These are phyloP conservation scores for Beauveria varroae DNA, from an alignment of 2,329 filamentous ascomycete species.

Conservation along the genomic window DNA sequence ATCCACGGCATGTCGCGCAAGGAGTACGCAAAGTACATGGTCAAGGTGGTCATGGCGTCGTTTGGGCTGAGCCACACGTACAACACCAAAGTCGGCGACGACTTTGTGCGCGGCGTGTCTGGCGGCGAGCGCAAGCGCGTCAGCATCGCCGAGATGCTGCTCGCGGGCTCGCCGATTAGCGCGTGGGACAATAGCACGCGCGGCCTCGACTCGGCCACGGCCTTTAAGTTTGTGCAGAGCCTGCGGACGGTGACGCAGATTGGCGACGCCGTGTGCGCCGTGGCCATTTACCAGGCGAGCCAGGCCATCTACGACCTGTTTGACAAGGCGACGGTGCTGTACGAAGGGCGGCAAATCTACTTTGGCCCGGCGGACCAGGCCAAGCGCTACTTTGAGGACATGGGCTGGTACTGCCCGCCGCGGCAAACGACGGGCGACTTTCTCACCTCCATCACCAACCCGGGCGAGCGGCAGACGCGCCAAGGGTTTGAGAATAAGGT, in stretches of 20 bases:
- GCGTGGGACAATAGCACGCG: slow-evolving; percentile 69
- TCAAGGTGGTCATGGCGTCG: slow-evolving; percentile 60
- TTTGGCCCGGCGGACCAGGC: slow-evolving; percentile 57
- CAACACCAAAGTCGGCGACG: slow-evolving; percentile 67
- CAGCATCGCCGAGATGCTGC: slow-evolving; percentile 69
- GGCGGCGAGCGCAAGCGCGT: slow-evolving; percentile 74
- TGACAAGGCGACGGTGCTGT: slow-evolving; percentile 67
- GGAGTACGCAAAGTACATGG: slow-evolving; percentile 54
- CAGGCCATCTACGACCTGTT: slow-evolving; percentile 65
- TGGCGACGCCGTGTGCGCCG: slow-evolving; percentile 50
- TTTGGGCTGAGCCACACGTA: slow-evolving; percentile 67
- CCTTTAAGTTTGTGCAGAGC: slow-evolving; percentile 63
- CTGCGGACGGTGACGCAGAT: slow-evolving; percentile 59
- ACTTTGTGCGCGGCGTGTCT: slow-evolving; percentile 63
- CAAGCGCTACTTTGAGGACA: slow-evolving; percentile 56
- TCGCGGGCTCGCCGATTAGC: slow-evolving; percentile 49
- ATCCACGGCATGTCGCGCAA: slow-evolving; percentile 53
- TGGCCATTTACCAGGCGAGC: slow-evolving; percentile 67
- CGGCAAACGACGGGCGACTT: slow-evolving; percentile 65
- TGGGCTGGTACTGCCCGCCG: slow-evolving; percentile 60
- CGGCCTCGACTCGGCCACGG: slow-evolving; percentile 66
- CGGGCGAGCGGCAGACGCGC: slow-evolving; percentile 46
- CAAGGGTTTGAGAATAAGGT: slow-evolving; percentile 53
- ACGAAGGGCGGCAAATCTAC: slow-evolving; percentile 72
- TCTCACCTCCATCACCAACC: slow-evolving; percentile 61